Evolutionary conservation across 805 yeast genomes (phyloP).

Genomic region (Hemisphaericaspora nanyangensis): DNA sequence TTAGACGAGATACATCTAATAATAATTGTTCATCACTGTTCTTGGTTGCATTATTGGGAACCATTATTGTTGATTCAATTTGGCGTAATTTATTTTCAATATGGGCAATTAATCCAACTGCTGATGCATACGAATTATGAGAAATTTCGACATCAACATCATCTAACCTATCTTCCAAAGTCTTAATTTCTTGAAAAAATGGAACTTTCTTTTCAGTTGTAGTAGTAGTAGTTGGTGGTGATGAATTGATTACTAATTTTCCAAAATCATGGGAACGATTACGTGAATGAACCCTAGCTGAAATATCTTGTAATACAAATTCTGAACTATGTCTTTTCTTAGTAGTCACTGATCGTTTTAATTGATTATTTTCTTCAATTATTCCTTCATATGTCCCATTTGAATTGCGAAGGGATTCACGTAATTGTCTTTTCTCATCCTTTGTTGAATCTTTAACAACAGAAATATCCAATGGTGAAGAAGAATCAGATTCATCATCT

Average conservation of each 20-base stretch:
- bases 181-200: conserved; percentile 44
- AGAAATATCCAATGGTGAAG: neutral
- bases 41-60: neutral
- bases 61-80: conserved; percentile 22
- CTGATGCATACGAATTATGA: conserved; percentile 49
- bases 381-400: conserved; percentile 38
- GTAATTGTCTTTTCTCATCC: conserved; percentile 35
- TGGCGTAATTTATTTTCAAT: conserved; percentile 29
- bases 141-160: conserved; percentile 67
- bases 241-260: conserved; percentile 4
- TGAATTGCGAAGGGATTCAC: conserved; percentile 48
- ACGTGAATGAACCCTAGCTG: conserved; percentile 59
- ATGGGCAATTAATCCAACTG: conserved; percentile 39
- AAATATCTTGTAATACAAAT: conserved; percentile 52
- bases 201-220: conserved; percentile 22
- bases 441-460: conserved; percentile 16
- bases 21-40: conserved; percentile 22
- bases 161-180: conserved; percentile 59
- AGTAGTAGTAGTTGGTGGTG: conserved; percentile 1
- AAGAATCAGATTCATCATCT: conserved; percentile 10
- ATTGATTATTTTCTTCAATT: conserved; percentile 26
- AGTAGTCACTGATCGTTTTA: conserved; percentile 20
- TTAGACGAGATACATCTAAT: conserved; percentile 40
- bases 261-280: conserved; percentile 48
- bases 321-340: conserved; percentile 30